Conservation (phyloP, 345 rosid genomes). For the thale cress (Arabidopsis thaliana) region DNA sequence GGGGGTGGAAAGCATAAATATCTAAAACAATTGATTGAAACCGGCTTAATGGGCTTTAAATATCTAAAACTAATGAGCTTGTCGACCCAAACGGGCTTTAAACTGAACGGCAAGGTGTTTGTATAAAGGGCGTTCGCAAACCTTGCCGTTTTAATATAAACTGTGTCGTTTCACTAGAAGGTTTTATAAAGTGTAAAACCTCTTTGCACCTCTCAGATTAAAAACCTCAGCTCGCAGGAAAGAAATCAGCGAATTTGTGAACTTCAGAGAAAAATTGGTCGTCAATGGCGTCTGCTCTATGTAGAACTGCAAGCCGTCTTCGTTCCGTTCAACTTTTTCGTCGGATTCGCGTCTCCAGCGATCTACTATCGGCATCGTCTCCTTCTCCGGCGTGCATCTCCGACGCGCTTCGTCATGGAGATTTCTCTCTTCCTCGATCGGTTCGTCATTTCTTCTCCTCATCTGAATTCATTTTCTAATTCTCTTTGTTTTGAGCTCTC, state of each 20-base stretch:
- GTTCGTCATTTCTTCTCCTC: slow-evolving; percentile 45
- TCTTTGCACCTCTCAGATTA: slow-evolving; percentile 15
- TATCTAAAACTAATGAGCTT: background rate
- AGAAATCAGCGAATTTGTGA: background rate
- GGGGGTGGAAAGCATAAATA: background rate
- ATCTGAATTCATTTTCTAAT: background rate
- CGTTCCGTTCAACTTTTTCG: slow-evolving; percentile 41
- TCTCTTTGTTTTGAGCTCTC: background rate
- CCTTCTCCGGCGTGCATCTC: slow-evolving; percentile 39
- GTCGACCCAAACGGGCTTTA: background rate
- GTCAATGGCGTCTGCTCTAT: slow-evolving; percentile 63
- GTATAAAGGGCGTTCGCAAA: background rate
- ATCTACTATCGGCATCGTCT: slow-evolving; percentile 33
- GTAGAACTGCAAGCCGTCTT: slow-evolving; percentile 51
- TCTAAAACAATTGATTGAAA: background rate
- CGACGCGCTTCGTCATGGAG: slow-evolving; percentile 36
- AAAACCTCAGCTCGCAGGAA: slow-evolving; percentile 22
- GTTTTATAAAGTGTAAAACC: slow-evolving; percentile 17
- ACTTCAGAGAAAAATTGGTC: slow-evolving; percentile 19
- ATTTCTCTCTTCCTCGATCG: slow-evolving; percentile 43
- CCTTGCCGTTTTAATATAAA: background rate
- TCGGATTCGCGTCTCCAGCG: slow-evolving; percentile 24
- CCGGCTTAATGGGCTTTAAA: slow-evolving; percentile 9
- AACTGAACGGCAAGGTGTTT: slow-evolving; percentile 8
- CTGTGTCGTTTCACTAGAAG: background rate